These are phyloP conservation scores for Candida boidinii DNA, from an alignment of 805 yeast genomes.

Conservation along the genomic window DNA sequence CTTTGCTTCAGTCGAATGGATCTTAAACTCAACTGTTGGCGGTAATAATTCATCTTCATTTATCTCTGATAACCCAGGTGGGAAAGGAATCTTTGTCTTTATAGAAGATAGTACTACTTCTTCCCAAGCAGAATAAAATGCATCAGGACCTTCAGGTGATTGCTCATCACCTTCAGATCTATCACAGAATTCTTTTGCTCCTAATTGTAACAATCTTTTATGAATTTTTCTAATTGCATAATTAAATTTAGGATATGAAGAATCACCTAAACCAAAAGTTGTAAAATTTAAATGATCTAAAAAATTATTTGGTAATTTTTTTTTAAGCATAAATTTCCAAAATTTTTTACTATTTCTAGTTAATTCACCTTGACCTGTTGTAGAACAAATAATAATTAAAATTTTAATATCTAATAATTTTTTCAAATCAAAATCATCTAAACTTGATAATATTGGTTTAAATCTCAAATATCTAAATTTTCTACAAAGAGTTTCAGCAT, in stretches of 20 bases:
- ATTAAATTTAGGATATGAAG: constrained; percentile 83
- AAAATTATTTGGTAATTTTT: constrained; percentile 50
- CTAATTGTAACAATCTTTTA: constrained; percentile 68
- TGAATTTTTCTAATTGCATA: constrained; percentile 83
- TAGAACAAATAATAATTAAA: constrained; percentile 62
- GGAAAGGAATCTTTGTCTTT: constrained; percentile 25
- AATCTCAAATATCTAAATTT: constrained; percentile 47
- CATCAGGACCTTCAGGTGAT: constrained; percentile 68
- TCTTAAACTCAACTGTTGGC: constrained; percentile 27
- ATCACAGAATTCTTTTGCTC: constrained; percentile 62
- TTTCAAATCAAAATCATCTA: constrained; percentile 55
- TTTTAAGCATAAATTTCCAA: constrained; percentile 66
- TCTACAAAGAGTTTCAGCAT: constrained; percentile 56
- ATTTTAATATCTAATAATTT: constrained; percentile 39
- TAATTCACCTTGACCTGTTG: constrained; percentile 93
- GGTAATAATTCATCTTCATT: constrained; percentile 28
- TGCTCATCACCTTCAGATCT: constrained; percentile 89
- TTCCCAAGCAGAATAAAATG: constrained; percentile 72
- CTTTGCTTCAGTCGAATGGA: no score
- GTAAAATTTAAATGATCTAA: constrained; percentile 56
- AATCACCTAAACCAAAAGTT: constrained; percentile 88
- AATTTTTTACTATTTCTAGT: constrained; percentile 70
- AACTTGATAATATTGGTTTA: constrained; percentile 36
- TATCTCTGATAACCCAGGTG: constrained; percentile 21
- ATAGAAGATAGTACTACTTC: constrained; percentile 31